Conservation (phyloP, 1,284 basidiomycete genomes). For the Ustilago hordei region DNA sequence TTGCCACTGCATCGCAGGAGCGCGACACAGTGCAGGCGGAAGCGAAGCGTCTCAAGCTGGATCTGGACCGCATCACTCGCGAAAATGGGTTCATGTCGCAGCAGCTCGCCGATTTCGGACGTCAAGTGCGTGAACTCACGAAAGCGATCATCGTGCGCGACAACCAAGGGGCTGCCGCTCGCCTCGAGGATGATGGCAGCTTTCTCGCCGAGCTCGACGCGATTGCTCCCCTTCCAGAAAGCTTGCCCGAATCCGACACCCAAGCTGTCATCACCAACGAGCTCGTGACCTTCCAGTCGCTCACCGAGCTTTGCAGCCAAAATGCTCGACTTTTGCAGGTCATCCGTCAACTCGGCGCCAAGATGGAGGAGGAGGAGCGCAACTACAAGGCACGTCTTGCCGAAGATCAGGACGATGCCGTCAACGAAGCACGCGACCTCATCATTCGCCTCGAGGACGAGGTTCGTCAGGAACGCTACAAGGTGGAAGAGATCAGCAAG, state of each 20-base stretch:
- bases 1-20: constrained; percentile 53
- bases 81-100: constrained; percentile 79
- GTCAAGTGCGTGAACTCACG: constrained; percentile 83
- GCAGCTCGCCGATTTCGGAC: constrained; percentile 82
- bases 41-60: constrained; percentile 76
- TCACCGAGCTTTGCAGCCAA: constrained; percentile 85
- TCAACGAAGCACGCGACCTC: constrained; percentile 86
- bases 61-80: constrained; percentile 72
- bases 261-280: constrained; percentile 84
- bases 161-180: constrained; percentile 81
- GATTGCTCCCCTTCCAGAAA: constrained; percentile 35
- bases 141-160: constrained; percentile 83
- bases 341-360: constrained; percentile 75
- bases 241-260: constrained; percentile 50
- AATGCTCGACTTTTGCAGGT: constrained; percentile 89
- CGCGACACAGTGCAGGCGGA: constrained; percentile 71
- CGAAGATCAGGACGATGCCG: constrained; percentile 80
- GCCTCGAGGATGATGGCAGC: constrained; percentile 75
- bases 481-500: constrained; percentile 82
- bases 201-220: constrained; percentile 64
- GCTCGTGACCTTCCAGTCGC: constrained; percentile 86
- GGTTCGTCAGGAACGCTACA: constrained; percentile 78
- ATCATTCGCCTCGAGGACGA: constrained; percentile 83
- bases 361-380: constrained; percentile 69
- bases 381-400: constrained; percentile 55